A percentile compares a stretch with the other conserved stretches of the same genome.
These are phyloP conservation scores for Pyrenula aspistea DNA, from an alignment of 495 filamentous ascomycete genomes.

Conservation along the genomic window DNA sequence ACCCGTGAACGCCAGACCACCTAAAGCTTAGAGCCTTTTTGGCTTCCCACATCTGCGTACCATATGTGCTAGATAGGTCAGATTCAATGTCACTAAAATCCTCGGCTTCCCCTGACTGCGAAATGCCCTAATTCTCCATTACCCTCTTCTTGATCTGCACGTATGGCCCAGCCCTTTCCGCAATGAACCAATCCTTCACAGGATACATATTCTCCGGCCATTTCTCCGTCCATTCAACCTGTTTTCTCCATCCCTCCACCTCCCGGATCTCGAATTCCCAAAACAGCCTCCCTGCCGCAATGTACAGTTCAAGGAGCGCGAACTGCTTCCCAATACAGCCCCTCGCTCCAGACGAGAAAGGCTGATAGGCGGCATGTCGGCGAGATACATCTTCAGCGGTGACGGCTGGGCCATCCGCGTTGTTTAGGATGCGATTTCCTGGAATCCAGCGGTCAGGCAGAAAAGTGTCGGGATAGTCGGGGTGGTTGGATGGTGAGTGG, in stretches of 20 bases:
- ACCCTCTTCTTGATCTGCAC: not conserved
- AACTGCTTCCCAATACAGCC: slow-evolving; percentile 47
- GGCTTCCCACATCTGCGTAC: too few species aligned
- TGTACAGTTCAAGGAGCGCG: slow-evolving; percentile 25
- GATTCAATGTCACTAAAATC: too few species aligned
- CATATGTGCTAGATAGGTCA: too few species aligned
- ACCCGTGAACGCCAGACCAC: too few species aligned
- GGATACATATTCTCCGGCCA: not conserved
- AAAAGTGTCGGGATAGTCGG: slow-evolving; percentile 32
- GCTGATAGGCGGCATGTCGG: slow-evolving; percentile 35
- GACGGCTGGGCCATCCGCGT: too few species aligned
- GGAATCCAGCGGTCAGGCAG: slow-evolving; percentile 42
- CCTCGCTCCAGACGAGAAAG: slow-evolving; percentile 44
- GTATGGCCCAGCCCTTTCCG: not conserved
- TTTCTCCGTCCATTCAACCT: too few species aligned
- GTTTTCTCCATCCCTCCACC: not conserved
- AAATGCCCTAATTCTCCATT: too few species aligned
- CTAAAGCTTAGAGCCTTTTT: too few species aligned
- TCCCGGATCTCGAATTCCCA: slow-evolving; percentile 2
- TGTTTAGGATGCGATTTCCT: not conserved
- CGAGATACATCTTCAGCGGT: slow-evolving; percentile 26
- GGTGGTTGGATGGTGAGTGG: slow-evolving; percentile 42
- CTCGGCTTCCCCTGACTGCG: too few species aligned
- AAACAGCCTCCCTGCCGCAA: slow-evolving; percentile 19
- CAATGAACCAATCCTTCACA: not conserved